Evolutionary conservation across 345 rosid species (phyloP).

Genomic region (Odontarrhena argentea): DNA sequence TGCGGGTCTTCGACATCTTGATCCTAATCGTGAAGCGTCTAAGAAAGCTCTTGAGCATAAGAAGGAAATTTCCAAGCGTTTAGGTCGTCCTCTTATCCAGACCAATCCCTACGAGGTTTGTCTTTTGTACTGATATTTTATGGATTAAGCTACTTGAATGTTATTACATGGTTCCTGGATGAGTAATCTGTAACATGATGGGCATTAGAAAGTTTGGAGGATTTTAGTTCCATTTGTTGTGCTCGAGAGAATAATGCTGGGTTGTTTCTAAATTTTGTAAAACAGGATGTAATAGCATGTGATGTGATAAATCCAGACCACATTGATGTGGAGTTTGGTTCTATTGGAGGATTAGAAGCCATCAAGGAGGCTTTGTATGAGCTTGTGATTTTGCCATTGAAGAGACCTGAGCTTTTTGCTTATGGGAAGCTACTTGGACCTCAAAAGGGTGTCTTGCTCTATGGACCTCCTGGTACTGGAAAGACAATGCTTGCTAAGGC

Average conservation of each 20-base stretch:
- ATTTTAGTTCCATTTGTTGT: not conserved
- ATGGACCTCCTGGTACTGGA: slow-evolving; percentile 99
- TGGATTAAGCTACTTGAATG: slow-evolving; percentile 2
- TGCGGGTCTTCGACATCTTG: slow-evolving; percentile 83
- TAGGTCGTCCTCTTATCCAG: slow-evolving; percentile 86
- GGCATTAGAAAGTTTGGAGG: not conserved
- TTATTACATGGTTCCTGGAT: slow-evolving; percentile 3
- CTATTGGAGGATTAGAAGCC: slow-evolving; percentile 85
- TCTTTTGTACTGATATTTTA: not conserved
- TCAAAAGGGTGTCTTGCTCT: slow-evolving; percentile 92
- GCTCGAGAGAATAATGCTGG: not conserved
- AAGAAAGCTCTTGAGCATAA: slow-evolving; percentile 91
- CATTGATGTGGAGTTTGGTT: slow-evolving; percentile 88
- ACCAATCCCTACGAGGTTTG: slow-evolving; percentile 93
- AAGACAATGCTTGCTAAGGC: slow-evolving; percentile 99
- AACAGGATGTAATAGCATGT: slow-evolving; percentile 95
- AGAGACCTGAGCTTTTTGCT: slow-evolving; percentile 88
- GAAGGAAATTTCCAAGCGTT: slow-evolving; percentile 85
- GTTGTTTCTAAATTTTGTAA: slow-evolving; percentile 19
- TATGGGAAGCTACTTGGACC: slow-evolving; percentile 94
- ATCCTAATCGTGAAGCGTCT: slow-evolving; percentile 89
- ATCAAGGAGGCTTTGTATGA: slow-evolving; percentile 83
- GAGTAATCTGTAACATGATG: not conserved
- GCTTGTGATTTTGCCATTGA: slow-evolving; percentile 84
- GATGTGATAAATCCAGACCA: slow-evolving; percentile 94